phyloP scores from a whole-genome alignment of 2,329 filamentous ascomycete genomes.

The Aspergillus ochraceoroseus region DNA sequence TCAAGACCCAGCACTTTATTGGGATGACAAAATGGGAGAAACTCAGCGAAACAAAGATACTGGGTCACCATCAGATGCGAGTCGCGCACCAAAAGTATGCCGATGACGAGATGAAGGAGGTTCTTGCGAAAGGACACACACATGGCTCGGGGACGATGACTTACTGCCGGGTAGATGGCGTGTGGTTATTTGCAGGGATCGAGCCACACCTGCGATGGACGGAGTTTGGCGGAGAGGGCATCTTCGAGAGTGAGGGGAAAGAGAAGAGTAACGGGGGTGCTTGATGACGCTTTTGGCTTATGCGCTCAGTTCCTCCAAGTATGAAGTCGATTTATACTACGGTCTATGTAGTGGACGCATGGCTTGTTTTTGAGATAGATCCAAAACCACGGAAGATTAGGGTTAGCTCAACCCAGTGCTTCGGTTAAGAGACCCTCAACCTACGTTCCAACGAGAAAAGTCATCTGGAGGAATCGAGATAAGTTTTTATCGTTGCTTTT shows the following conservation, averaged over 20 bases:
- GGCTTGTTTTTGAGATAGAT: too few species aligned
- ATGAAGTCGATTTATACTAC: too few species aligned
- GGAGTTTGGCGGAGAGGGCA: conserved; percentile 9
- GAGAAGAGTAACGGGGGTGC: not conserved
- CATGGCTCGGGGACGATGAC: conserved; percentile 52
- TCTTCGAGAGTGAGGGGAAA: conserved; percentile 2
- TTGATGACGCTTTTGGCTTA: too few species aligned
- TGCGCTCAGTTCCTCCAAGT: too few species aligned
- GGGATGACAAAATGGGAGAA: conserved; percentile 53
- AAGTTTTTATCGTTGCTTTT: too few species aligned
- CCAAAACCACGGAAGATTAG: too few species aligned
- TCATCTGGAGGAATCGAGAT: too few species aligned
- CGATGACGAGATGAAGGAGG: conserved; percentile 40
- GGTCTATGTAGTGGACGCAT: too few species aligned
- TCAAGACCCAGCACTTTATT: conserved; percentile 59
- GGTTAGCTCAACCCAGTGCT: too few species aligned
- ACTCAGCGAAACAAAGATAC: conserved; percentile 50
- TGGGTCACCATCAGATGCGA: conserved; percentile 54
- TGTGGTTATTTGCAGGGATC: conserved; percentile 56
- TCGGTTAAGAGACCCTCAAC: too few species aligned
- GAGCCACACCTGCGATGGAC: conserved; percentile 34
- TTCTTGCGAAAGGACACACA: conserved; percentile 53
- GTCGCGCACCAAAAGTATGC: conserved; percentile 56
- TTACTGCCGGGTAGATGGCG: conserved; percentile 52
- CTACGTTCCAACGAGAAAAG: too few species aligned